Base-by-base conservation (phyloP, 495 filamentous ascomycete genomes). In the Penicillium roqueforti region DNA sequence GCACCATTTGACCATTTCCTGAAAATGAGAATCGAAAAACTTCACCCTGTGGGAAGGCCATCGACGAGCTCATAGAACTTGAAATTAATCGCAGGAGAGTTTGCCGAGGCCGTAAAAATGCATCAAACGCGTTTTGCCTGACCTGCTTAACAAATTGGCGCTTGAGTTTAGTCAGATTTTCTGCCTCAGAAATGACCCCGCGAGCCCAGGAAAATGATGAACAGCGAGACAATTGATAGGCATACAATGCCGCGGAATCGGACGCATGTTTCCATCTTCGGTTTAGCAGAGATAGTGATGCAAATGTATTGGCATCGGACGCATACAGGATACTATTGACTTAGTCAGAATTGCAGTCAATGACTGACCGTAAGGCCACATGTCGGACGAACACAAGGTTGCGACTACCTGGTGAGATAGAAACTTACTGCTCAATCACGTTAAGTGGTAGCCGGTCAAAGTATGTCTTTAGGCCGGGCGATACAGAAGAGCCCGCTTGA, bases 21-120 rank as follows among this genome's bases (percentile, higher is more conserved):
- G 89, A 92, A 52, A 89, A 83, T 51, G 80, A 80, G 60, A 93
- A 95, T 47, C 89, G 87, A 69, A 95, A 88, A 40, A 88, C 88
- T 67, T 95, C 89, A 19, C 89, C 89, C 6, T 87, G 86, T 0
- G 89, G 89, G 52, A 87, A 86, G 0, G 84, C 81, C 8, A 87
- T 88, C 11, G 89, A 88, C 0, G 88, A 92, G 55, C 87, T 89
- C 65, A 89, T 87, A 16, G 87, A 90, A 29, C 84, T 87, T 14
- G 87, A 92, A n/a, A 92, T 83, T 23, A 95, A 69, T 52, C 84
- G 89, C 55, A 93, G 78, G 34, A 88, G 67, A 16, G 87, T 91
- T 49, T 80, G 75, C 36, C 65, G 80, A 6, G 89, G 89, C 19
- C 85, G 80, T 19, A 92, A 66, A 65, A 88, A 90, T 7, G 86